A percentile compares a stretch with the other conserved stretches of the same genome.
Evolutionary conservation across 495 filamentous ascomycete genomes (phyloP).

Genomic region (Penicillium roqueforti): DNA sequence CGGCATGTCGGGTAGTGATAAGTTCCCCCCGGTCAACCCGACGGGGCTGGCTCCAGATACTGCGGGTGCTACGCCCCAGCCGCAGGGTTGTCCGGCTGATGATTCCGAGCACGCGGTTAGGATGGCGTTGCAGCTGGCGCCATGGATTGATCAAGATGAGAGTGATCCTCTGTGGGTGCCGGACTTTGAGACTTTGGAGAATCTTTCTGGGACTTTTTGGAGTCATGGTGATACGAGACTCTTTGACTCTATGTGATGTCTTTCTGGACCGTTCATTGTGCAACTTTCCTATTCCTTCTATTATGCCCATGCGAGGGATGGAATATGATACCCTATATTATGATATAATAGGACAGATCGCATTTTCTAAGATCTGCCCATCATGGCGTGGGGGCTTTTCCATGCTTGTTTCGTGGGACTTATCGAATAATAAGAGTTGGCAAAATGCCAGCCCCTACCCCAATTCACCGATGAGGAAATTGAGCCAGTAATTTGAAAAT

Average conservation of each 20-base stretch:
- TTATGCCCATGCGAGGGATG: background rate
- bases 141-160: conserved; percentile 44
- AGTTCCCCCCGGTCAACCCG: conserved; percentile 12
- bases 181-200: conserved; percentile 45
- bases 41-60: conserved; percentile 15
- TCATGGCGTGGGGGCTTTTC: background rate
- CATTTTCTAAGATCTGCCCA: background rate
- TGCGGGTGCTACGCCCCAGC: background rate
- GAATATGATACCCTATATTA: background rate
- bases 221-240: conserved; percentile 28
- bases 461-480: too few species aligned
- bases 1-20: conserved; percentile 17
- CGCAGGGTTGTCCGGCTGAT: conserved; percentile 12
- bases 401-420: background rate
- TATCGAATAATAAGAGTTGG: background rate
- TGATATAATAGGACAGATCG: background rate
- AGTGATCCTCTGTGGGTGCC: conserved; percentile 44
- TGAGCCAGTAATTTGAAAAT: background rate
- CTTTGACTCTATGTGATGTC: conserved; percentile 34
- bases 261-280: background rate
- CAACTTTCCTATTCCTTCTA: too few species aligned
- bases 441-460: too few species aligned
- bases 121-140: conserved; percentile 45
- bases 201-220: conserved; percentile 37
- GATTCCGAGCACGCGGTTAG: conserved; percentile 36